A percentile compares a stretch with the other conserved stretches of the same genome.
phyloP scores from a whole-genome alignment of 345 rosid species.

The Aquilaria sinensis region DNA sequence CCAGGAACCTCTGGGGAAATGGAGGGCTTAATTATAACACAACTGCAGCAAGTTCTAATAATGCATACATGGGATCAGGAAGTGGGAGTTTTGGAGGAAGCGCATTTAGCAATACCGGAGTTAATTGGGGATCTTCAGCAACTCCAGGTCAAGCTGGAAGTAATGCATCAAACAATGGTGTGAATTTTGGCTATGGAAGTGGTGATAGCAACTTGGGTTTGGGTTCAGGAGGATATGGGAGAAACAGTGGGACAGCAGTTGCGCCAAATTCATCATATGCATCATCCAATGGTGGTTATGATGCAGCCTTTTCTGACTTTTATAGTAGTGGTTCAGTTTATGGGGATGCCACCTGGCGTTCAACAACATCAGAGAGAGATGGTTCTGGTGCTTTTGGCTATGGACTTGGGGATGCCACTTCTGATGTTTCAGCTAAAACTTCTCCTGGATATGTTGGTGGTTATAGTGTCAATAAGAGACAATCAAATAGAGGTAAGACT shows the following conservation, averaged over 20 bases:
- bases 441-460: slow-evolving; percentile 68
- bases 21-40: slow-evolving; percentile 46
- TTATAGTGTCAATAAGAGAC: slow-evolving; percentile 64
- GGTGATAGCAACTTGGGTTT: slow-evolving; percentile 44
- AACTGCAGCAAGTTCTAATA: slow-evolving; percentile 33
- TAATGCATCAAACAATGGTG: slow-evolving; percentile 31
- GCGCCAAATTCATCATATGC: slow-evolving; percentile 38
- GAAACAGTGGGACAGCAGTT: slow-evolving; percentile 39
- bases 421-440: slow-evolving; percentile 45
- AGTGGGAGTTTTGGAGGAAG: slow-evolving; percentile 44
- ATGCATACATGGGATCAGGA: slow-evolving; percentile 44
- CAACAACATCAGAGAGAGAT: slow-evolving; percentile 43
- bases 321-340: slow-evolving; percentile 46
- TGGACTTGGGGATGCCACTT: slow-evolving; percentile 36
- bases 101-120: slow-evolving; percentile 34
- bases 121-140: slow-evolving; percentile 50
- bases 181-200: slow-evolving; percentile 48
- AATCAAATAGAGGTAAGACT: slow-evolving; percentile 60
- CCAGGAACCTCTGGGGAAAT: slow-evolving; percentile 66
- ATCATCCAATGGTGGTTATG: slow-evolving; percentile 48
- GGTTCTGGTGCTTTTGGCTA: slow-evolving; percentile 47
- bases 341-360: slow-evolving; percentile 55
- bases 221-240: slow-evolving; percentile 45
- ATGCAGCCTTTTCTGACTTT: slow-evolving; percentile 43
- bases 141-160: slow-evolving; percentile 45